These are phyloP conservation scores for Ustilago tritici DNA, from an alignment of 1,284 basidiomycete species.

Conservation along the genomic window DNA sequence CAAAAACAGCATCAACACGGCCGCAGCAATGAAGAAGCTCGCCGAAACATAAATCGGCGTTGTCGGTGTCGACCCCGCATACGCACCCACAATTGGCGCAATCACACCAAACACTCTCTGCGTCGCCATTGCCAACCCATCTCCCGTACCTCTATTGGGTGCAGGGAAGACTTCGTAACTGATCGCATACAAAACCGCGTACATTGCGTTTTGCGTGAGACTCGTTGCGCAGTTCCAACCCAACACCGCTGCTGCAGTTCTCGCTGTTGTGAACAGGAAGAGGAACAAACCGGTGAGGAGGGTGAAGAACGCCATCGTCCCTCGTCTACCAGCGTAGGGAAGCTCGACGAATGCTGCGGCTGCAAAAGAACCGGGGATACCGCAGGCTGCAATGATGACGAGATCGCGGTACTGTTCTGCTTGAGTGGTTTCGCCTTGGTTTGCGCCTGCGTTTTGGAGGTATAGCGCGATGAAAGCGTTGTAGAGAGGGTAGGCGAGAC, in stretches of 20 bases:
- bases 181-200: conserved; percentile 77
- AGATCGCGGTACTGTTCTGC: conserved; percentile 76
- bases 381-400: conserved; percentile 76
- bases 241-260: conserved; percentile 75
- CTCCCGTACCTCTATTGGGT: conserved; percentile 79
- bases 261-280: conserved; percentile 77
- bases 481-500: conserved; percentile 80
- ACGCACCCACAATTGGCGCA: conserved; percentile 78
- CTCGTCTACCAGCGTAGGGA: conserved; percentile 77
- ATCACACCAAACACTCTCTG: conserved; percentile 78
- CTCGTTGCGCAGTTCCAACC: conserved; percentile 79
- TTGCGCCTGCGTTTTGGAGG: conserved; percentile 73
- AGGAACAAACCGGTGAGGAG: conserved; percentile 78
- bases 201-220: conserved; percentile 77
- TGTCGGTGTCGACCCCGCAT: conserved; percentile 70
- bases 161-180: conserved; percentile 79
- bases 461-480: conserved; percentile 77
- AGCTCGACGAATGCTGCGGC: conserved; percentile 75
- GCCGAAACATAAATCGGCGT: conserved; percentile 80
- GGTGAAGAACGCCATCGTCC: conserved; percentile 76
- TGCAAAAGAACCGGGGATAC: conserved; percentile 75
- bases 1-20: conserved; percentile 76
- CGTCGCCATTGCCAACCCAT: conserved; percentile 76
- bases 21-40: conserved; percentile 76
- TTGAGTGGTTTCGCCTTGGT: conserved; percentile 64